phyloP scores from a whole-genome alignment of 1,139 yeast genomes.

The Magnusiomyces sp. region DNA sequence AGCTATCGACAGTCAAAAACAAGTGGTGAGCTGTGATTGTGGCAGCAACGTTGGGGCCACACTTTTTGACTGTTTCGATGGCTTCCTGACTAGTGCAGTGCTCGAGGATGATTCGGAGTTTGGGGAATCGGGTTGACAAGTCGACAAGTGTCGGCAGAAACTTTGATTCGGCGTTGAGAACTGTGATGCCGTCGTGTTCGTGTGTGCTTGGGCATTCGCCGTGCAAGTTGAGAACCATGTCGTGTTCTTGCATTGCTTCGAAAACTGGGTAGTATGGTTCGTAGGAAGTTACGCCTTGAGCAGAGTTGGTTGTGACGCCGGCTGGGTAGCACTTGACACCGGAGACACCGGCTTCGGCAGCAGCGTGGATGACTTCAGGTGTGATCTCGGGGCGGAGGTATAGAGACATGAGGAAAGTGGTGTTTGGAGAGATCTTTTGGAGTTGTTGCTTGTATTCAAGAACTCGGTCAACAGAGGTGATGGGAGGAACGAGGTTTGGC shows the following conservation, averaged over 20 bases:
- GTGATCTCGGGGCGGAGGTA: conserved; percentile 71
- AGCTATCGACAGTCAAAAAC: conserved; percentile 76
- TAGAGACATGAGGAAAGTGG: conserved; percentile 86
- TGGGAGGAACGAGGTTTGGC: conserved; percentile 94
- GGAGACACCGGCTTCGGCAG: conserved; percentile 63
- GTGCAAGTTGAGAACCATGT: conserved; percentile 75
- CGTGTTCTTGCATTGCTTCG: conserved; percentile 72
- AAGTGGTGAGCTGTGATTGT: conserved; percentile 95
- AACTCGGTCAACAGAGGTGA: conserved; percentile 71
- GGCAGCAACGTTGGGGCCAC: conserved; percentile 77
- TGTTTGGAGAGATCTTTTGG: conserved; percentile 63
- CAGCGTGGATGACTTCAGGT: conserved; percentile 73
- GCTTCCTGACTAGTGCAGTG: conserved; percentile 94
- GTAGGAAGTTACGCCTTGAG: conserved; percentile 86
- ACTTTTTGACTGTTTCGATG: conserved; percentile 58
- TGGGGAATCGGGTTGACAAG: conserved; percentile 76
- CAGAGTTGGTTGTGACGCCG: conserved; percentile 96
- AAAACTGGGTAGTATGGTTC: conserved; percentile 81
- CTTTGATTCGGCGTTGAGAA: conserved; percentile 86
- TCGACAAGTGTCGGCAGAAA: conserved; percentile 85
- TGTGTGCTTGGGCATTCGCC: conserved; percentile 71
- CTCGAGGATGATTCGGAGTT: conserved; percentile 77
- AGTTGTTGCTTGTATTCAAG: conserved; percentile 58
- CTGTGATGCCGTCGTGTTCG: conserved; percentile 50
- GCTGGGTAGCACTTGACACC: conserved; percentile 95